Conservation (phyloP, 139 green algal species). For the Chlorella sp. region DNA sequence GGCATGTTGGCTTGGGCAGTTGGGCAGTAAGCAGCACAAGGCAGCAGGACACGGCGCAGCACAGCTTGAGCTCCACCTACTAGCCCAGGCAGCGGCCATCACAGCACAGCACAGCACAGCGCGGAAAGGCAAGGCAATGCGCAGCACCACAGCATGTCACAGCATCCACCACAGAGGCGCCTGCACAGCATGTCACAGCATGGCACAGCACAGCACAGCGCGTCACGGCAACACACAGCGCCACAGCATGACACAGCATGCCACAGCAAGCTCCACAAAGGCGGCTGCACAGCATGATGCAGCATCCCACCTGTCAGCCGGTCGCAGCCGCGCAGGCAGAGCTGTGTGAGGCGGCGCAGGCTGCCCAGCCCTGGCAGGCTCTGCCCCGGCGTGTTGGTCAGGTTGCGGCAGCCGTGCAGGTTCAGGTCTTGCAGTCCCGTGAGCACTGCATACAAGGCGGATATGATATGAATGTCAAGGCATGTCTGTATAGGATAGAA, state of each 20-base stretch:
- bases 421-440: slow-evolving; percentile 42
- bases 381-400: slow-evolving; percentile 28
- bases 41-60: too few species aligned
- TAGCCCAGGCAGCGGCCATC: too few species aligned
- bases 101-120: too few species aligned
- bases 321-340: slow-evolving; percentile 61
- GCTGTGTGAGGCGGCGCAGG: slow-evolving; percentile 29
- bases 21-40: too few species aligned
- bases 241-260: background rate
- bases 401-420: slow-evolving; percentile 58
- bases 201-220: background rate
- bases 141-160: background rate
- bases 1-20: too few species aligned
- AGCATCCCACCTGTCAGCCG: slow-evolving; percentile 34
- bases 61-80: too few species aligned
- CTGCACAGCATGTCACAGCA: background rate
- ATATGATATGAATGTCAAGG: too few species aligned
- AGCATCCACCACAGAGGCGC: background rate
- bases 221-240: background rate
- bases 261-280: background rate
- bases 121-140: too few species aligned
- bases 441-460: slow-evolving; percentile 1
- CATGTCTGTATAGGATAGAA: too few species aligned
- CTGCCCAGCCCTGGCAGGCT: slow-evolving; percentile 35
- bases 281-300: too few species aligned